These are phyloP conservation scores for Cutaneotrichosporon sp. DNA, from an alignment of 1,284 basidiomycete genomes.

Conservation along the genomic window DNA sequence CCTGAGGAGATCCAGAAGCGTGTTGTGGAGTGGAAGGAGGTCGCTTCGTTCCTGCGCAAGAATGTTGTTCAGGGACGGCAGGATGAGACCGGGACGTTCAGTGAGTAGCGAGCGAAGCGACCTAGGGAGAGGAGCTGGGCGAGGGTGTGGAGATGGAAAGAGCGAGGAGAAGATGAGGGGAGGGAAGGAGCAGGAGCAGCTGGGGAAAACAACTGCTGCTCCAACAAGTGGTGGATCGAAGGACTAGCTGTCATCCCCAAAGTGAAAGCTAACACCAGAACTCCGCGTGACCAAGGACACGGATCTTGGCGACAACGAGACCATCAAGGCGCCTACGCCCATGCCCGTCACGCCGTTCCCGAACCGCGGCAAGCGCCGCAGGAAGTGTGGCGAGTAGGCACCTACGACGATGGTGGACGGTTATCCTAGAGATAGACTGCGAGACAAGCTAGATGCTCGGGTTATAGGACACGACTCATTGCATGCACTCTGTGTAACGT, in stretches of 20 bases:
- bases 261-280: slow-evolving; percentile 33
- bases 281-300: slow-evolving; percentile 49
- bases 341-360: slow-evolving; percentile 49
- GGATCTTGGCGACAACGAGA: slow-evolving; percentile 49
- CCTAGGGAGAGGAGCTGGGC: neutral
- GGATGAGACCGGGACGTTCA: slow-evolving; percentile 38
- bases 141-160: neutral
- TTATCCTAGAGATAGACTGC: neutral
- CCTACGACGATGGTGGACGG: neutral
- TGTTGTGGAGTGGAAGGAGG: slow-evolving; percentile 50
- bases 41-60: slow-evolving; percentile 44
- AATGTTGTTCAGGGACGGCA: slow-evolving; percentile 52
- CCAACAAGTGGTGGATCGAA: too few relatives aligned
- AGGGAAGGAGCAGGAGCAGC: neutral
- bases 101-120: slow-evolving; percentile 33
- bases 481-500: neutral
- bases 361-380: slow-evolving; percentile 40
- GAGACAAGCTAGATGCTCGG: neutral
- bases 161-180: neutral
- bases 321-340: slow-evolving; percentile 37
- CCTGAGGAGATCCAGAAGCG: slow-evolving; percentile 42
- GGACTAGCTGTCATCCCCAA: neutral
- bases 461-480: slow-evolving; percentile 2
- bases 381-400: slow-evolving; percentile 26
- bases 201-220: neutral